Conservation (phyloP, 2,329 filamentous ascomycete genomes). For the Saccharata proteae region DNA sequence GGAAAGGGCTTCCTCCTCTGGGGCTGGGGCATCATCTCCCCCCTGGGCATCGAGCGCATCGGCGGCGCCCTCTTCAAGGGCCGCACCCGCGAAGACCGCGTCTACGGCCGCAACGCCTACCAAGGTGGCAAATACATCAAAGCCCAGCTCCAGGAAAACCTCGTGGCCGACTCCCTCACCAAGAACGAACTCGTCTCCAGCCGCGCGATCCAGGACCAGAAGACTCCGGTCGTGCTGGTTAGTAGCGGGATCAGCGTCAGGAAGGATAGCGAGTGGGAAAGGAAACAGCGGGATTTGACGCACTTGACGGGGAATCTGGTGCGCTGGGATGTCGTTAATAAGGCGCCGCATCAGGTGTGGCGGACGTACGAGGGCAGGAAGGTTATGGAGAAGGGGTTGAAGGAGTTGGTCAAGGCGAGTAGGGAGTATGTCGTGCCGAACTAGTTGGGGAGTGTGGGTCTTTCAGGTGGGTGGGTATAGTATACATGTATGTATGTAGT, state of each 20-base stretch:
- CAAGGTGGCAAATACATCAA: constrained; percentile 78
- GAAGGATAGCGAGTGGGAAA: constrained; percentile 60
- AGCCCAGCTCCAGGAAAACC: constrained; percentile 80
- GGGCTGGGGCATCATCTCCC: constrained; percentile 74
- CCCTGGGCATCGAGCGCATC: constrained; percentile 72
- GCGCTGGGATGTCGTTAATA: constrained; percentile 75
- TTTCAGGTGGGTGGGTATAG: too few relatives aligned
- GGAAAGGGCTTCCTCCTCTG: constrained; percentile 73
- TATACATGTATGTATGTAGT: too few relatives aligned
- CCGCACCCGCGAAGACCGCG: constrained; percentile 67
- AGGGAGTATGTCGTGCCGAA: constrained; percentile 9
- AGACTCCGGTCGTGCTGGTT: constrained; percentile 66
- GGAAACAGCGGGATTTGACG: constrained; percentile 74
- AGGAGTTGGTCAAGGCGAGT: constrained; percentile 46
- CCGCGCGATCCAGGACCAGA: constrained; percentile 62
- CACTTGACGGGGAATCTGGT: constrained; percentile 67
- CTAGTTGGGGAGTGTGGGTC: too few relatives aligned
- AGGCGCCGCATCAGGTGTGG: constrained; percentile 84
- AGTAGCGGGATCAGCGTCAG: constrained; percentile 66
- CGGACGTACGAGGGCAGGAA: constrained; percentile 56
- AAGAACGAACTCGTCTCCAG: constrained; percentile 71
- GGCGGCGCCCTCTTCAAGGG: constrained; percentile 72
- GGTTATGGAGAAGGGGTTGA: constrained; percentile 67
- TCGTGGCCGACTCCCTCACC: constrained; percentile 75
- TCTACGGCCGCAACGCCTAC: constrained; percentile 68